Conservation (phyloP, 2,329 filamentous ascomycete genomes). For the Meredithiella fracta region DNA sequence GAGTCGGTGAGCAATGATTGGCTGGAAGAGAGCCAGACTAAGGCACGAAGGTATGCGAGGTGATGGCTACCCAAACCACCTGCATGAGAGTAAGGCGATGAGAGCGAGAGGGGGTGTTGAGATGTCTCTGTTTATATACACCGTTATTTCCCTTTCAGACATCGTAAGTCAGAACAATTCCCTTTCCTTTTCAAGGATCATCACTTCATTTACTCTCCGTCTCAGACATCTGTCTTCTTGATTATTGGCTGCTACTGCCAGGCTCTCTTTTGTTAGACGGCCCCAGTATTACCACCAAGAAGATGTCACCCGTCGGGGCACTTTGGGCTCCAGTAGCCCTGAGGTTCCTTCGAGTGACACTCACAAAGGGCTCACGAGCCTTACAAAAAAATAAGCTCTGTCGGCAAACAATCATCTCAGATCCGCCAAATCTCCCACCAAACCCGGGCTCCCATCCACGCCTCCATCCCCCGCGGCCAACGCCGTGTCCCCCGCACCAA, state of each 20-base stretch:
- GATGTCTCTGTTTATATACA: slow-evolving; percentile 9
- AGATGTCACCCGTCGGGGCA: slow-evolving; percentile 40
- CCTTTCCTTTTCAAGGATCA: background rate
- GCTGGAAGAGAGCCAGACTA: slow-evolving; percentile 3
- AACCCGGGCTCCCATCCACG: slow-evolving; percentile 36
- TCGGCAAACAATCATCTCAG: slow-evolving; percentile 29
- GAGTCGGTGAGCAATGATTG: slow-evolving; percentile 10
- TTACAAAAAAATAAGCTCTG: slow-evolving; percentile 34
- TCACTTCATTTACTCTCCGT: background rate
- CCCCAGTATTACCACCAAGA: slow-evolving; percentile 16
- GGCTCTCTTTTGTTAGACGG: slow-evolving; percentile 5
- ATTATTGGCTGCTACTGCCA: slow-evolving; percentile 5
- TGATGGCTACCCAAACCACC: slow-evolving; percentile 6
- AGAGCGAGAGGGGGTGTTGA: background rate
- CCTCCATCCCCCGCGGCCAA: slow-evolving; percentile 33
- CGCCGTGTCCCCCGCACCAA: slow-evolving; percentile 21
- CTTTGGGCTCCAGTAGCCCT: slow-evolving; percentile 37
- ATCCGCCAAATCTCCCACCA: slow-evolving; percentile 30
- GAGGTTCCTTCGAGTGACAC: slow-evolving; percentile 36
- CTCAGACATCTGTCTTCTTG: slow-evolving; percentile 2
- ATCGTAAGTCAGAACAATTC: background rate
- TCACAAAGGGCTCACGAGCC: slow-evolving; percentile 33
- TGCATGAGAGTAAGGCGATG: slow-evolving; percentile 8
- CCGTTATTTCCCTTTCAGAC: background rate
- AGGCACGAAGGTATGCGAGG: slow-evolving; percentile 8